Evolutionary conservation across 164 flowering plant genomes (phyloP), one percentile per base, ranked within the genome.

Genomic region (Litsea cubeba): DNA sequence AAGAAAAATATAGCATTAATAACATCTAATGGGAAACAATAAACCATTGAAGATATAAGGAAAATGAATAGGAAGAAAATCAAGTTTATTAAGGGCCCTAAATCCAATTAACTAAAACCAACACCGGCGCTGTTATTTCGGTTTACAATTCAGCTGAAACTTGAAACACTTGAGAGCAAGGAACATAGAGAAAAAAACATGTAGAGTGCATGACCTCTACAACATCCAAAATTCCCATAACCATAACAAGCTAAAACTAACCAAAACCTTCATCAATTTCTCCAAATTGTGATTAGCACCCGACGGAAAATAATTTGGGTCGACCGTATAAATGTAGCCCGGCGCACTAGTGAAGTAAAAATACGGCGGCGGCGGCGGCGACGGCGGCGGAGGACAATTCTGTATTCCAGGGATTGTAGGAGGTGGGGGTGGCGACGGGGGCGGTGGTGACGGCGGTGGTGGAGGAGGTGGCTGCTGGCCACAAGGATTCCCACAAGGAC

Each of bases 401-500:
- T 49, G 71, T n/a, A 0, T 30, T 3, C 51, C 60, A 2, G 79
- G 79, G 32, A 35, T 68, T 10, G 18, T 54, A 0, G 73, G 30
- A 35, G 75, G 73, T 7, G 62, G 71, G 5, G 70, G 71, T 46
- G 70, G 71, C 22, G 74, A 69, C 12, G 30, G 30, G 0, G 73
- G 70, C 2, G 40, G 18, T 5, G 79, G 76, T 8, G 79, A 40
- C 10, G 46, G 46, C 46, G 60, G 60, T 3, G 60, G 74, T 3
- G 80, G 80, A 3, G 70, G 71, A 0, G 70, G 68, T 20, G 73
- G 73, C 17, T 12, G 58, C 32, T 73, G 74, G 50, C 26, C 22
- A 50, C 76, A 76, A 58, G 79, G 78, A 65, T 79, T 74, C 20
- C 71, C 68, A 32, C 81, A 79, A 6, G 78, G 64, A 25, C 81